These are phyloP conservation scores for Dothideomycetes sp. DNA, from an alignment of 2,329 filamentous ascomycete species.

Conservation along the genomic window DNA sequence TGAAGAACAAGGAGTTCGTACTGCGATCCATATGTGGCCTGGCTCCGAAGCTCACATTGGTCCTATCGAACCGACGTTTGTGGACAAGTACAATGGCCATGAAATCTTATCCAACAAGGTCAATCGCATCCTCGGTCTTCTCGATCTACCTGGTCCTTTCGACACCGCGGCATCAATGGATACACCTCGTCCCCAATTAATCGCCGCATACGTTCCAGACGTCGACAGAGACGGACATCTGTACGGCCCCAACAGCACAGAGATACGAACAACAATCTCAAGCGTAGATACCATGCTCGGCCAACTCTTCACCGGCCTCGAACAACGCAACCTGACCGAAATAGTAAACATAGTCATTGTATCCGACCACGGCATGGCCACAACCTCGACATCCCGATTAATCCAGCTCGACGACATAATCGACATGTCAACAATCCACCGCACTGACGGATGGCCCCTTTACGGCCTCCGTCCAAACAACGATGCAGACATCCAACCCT, in stretches of 20 bases:
- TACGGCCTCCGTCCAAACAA: slow-evolving; percentile 78
- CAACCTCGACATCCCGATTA: slow-evolving; percentile 69
- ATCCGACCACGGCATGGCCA: slow-evolving; percentile 97
- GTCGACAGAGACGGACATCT: slow-evolving; percentile 80
- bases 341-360: slow-evolving; percentile 95
- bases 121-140: slow-evolving; percentile 64
- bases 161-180: slow-evolving; percentile 32
- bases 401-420: slow-evolving; percentile 86
- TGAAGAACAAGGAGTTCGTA: slow-evolving; percentile 67
- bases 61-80: slow-evolving; percentile 62
- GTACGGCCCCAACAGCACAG: slow-evolving; percentile 90
- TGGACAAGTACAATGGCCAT: slow-evolving; percentile 76
- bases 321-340: slow-evolving; percentile 71
- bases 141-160: slow-evolving; percentile 72
- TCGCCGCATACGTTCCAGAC: slow-evolving; percentile 89
- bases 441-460: slow-evolving; percentile 89
- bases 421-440: slow-evolving; percentile 66
- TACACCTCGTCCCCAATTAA: slow-evolving; percentile 70
- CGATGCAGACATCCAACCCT: slow-evolving; percentile 50
- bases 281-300: slow-evolving; percentile 78
- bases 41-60: slow-evolving; percentile 83
- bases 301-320: slow-evolving; percentile 63
- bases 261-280: slow-evolving; percentile 69
- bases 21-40: slow-evolving; percentile 97
- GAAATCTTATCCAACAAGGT: slow-evolving; percentile 71